A percentile compares a stretch with the other conserved stretches of the same genome.
phyloP scores from a whole-genome alignment of 768 basidiomycete species.

The Termitomyces titanicus region DNA sequence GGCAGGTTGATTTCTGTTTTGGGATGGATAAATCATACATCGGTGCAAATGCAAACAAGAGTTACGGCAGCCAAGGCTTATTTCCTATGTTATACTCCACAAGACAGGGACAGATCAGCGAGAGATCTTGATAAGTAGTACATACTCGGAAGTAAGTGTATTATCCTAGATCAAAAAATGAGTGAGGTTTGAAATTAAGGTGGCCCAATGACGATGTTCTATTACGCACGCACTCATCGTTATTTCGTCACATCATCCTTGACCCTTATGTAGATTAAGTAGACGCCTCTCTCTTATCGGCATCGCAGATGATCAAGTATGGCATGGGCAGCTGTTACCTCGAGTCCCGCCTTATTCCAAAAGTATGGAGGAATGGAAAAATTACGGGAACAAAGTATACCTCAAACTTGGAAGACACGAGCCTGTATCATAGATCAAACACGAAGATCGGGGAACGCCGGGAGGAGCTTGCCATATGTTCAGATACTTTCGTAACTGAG shows the following conservation, averaged over 20 bases:
- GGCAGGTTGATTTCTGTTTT: not conserved
- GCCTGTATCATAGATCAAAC: not conserved
- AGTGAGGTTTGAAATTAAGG: not conserved
- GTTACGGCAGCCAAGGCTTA: not conserved
- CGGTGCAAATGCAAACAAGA: too few species aligned
- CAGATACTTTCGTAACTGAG: too few species aligned
- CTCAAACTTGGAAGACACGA: not conserved
- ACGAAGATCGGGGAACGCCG: not conserved
- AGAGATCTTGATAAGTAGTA: too few species aligned
- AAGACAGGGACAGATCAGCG: not conserved
- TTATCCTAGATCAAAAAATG: too few species aligned
- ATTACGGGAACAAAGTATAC: too few species aligned
- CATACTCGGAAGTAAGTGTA: too few species aligned
- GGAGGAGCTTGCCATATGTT: too few species aligned
- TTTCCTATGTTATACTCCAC: not conserved
- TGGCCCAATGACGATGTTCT: not conserved
- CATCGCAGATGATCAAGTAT: constrained; percentile 9
- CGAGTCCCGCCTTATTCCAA: not conserved
- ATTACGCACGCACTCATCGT: not conserved
- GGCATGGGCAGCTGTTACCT: not conserved
- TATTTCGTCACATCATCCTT: constrained; percentile 4
- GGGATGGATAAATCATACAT: not conserved
- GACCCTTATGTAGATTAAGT: not conserved
- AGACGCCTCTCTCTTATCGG: constrained; percentile 6
- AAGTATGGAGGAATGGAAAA: constrained; percentile 1